Evolutionary conservation across 305 asterid genomes (phyloP).

Genomic region (Stenogyne calaminthoides): DNA sequence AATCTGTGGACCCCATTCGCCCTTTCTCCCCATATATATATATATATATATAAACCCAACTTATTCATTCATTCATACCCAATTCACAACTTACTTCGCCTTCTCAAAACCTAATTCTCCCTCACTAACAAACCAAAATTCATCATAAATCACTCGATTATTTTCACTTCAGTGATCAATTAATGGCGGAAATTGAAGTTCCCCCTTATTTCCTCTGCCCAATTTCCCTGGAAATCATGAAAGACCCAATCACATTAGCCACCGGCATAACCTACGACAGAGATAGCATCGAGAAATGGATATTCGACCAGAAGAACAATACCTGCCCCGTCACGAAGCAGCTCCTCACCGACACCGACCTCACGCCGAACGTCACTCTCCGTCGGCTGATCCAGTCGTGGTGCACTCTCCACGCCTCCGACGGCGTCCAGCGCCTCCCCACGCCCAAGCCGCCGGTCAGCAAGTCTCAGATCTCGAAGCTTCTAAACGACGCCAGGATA

Average conservation of each 20-base stretch:
- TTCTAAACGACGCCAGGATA: constrained; percentile 44
- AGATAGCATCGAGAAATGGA: constrained; percentile 73
- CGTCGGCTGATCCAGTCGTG: constrained; percentile 82
- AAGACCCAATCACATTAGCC: constrained; percentile 67
- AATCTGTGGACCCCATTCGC: constrained; percentile 15
- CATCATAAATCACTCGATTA: not conserved
- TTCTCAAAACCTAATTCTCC: not conserved
- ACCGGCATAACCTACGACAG: constrained; percentile 86
- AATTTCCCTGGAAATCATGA: constrained; percentile 68
- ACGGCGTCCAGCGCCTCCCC: constrained; percentile 50
- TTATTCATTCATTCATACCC: not conserved
- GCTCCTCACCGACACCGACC: constrained; percentile 36
- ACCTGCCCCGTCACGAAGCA: constrained; percentile 71
- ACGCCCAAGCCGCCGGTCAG: constrained; percentile 52
- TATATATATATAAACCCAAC: constrained; percentile 14
- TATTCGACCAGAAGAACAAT: constrained; percentile 44
- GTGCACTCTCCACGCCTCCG: constrained; percentile 68
- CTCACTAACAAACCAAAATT: not conserved
- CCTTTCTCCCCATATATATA: not conserved
- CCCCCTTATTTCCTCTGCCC: constrained; percentile 80
- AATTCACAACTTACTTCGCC: not conserved
- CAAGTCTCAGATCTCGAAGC: constrained; percentile 50
- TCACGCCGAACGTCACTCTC: constrained; percentile 73
- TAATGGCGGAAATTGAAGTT: constrained; percentile 66
- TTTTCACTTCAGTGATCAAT: too few relatives aligned